phyloP scores from a whole-genome alignment of 306 rosid species.

The Fragaria vesca region DNA sequence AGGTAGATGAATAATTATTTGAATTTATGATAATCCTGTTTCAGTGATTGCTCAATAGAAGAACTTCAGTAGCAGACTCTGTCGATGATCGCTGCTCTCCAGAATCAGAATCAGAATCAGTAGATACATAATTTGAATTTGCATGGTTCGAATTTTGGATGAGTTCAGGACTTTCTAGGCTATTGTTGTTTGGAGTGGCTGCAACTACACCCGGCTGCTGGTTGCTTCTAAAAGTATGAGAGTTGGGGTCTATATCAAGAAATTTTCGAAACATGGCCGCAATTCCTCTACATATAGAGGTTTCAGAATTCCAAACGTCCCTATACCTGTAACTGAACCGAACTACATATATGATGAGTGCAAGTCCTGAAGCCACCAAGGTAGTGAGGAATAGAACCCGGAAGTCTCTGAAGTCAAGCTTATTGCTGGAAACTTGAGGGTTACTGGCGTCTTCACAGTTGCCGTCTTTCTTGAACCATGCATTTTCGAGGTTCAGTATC shows the following conservation, averaged over 20 bases:
- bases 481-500: background rate
- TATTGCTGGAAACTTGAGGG: too few relatives aligned
- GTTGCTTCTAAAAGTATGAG: background rate
- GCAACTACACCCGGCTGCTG: background rate
- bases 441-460: too few relatives aligned
- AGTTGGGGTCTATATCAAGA: background rate
- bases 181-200: too few relatives aligned
- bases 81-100: background rate
- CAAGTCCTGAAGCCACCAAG: conserved; percentile 23
- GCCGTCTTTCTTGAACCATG: conserved; percentile 31
- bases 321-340: conserved; percentile 33
- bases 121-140: background rate
- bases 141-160: background rate
- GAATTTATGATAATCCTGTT: too few relatives aligned
- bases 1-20: too few relatives aligned
- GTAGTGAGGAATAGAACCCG: conserved; percentile 58
- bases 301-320: conserved; percentile 15
- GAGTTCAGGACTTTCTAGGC: too few relatives aligned
- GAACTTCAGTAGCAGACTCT: too few relatives aligned
- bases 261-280: conserved; percentile 20
- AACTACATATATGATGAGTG: too few relatives aligned
- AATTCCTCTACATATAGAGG: conserved; percentile 24
- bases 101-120: background rate
- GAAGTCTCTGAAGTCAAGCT: conserved; percentile 14
- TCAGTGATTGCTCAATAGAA: too few relatives aligned